phyloP scores from a whole-genome alignment of 2,329 filamentous ascomycete species.

The Epichloe elymi region DNA sequence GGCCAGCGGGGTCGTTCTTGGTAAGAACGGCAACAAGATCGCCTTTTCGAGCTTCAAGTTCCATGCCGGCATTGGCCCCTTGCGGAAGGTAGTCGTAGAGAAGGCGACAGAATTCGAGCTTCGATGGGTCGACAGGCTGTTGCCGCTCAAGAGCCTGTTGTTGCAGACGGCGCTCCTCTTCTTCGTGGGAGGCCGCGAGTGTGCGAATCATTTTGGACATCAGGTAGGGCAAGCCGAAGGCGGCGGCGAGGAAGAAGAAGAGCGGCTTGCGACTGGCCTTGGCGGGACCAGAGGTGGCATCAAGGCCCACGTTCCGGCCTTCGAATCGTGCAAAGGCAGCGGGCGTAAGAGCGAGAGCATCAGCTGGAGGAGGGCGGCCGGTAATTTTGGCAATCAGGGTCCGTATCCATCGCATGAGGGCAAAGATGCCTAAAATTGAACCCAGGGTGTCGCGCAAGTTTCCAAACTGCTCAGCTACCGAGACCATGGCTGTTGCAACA shows the following conservation, averaged over 20 bases:
- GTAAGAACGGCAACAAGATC: slow-evolving; percentile 88
- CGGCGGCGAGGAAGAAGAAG: slow-evolving; percentile 86
- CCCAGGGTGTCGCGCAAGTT: slow-evolving; percentile 88
- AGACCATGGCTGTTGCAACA: slow-evolving; percentile 69
- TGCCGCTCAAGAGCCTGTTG: slow-evolving; percentile 37
- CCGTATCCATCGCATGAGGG: slow-evolving; percentile 85
- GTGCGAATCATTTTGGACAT: slow-evolving; percentile 93
- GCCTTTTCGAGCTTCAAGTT: slow-evolving; percentile 85
- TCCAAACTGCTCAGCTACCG: slow-evolving; percentile 92
- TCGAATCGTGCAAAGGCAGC: slow-evolving; percentile 85
- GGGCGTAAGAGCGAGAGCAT: slow-evolving; percentile 76
- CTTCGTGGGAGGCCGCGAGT: slow-evolving; percentile 72
- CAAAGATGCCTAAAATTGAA: slow-evolving; percentile 89
- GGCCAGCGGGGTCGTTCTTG: slow-evolving; percentile 85
- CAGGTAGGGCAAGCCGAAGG: slow-evolving; percentile 89
- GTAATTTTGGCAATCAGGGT: slow-evolving; percentile 87
- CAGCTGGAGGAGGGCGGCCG: slow-evolving; percentile 77
- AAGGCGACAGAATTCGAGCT: slow-evolving; percentile 92
- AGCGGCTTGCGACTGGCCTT: slow-evolving; percentile 89
- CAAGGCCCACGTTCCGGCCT: slow-evolving; percentile 44
- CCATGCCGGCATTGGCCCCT: slow-evolving; percentile 48
- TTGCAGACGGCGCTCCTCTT: slow-evolving; percentile 52
- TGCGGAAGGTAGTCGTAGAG: slow-evolving; percentile 90
- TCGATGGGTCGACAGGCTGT: slow-evolving; percentile 63
- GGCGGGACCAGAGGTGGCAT: slow-evolving; percentile 52